These are phyloP conservation scores for Triglochin maritima DNA, from an alignment of 106 monocot genomes.

Conservation along the genomic window DNA sequence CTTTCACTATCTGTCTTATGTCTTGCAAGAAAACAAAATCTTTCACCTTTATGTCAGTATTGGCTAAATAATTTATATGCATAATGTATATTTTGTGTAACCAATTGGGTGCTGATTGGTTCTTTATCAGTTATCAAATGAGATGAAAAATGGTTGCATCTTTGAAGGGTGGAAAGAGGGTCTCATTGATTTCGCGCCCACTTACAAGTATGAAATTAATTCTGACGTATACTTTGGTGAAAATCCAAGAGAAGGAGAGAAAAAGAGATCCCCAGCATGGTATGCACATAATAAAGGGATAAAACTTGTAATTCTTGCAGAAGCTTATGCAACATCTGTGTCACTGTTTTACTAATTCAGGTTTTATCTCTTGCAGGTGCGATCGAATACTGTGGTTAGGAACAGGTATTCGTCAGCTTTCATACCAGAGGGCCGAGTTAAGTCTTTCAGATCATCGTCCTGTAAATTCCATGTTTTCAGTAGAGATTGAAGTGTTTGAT, in stretches of 20 bases:
- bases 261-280: slow-evolving; percentile 75
- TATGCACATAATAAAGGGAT: slow-evolving; percentile 3
- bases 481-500: slow-evolving; percentile 57
- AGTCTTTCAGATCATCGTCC: slow-evolving; percentile 62
- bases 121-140: slow-evolving; percentile 29
- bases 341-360: neutral
- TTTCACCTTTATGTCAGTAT: too few relatives aligned
- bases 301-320: neutral
- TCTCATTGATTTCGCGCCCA: slow-evolving; percentile 49
- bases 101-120: neutral
- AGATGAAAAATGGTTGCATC: slow-evolving; percentile 40
- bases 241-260: slow-evolving; percentile 37
- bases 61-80: too few relatives aligned
- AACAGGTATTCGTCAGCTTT: slow-evolving; percentile 49
- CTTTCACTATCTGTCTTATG: neutral
- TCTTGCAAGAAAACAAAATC: too few relatives aligned
- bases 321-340: neutral
- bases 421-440: slow-evolving; percentile 40
- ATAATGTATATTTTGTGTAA: too few relatives aligned
- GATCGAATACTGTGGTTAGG: slow-evolving; percentile 71
- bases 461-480: slow-evolving; percentile 38
- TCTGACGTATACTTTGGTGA: slow-evolving; percentile 50
- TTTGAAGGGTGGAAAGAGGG: slow-evolving; percentile 81
- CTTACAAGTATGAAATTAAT: slow-evolving; percentile 55
- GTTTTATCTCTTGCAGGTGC: slow-evolving; percentile 31